Evolutionary conservation across 2,329 filamentous ascomycete genomes (phyloP).

Genomic region (Elsinoe arachidis): DNA sequence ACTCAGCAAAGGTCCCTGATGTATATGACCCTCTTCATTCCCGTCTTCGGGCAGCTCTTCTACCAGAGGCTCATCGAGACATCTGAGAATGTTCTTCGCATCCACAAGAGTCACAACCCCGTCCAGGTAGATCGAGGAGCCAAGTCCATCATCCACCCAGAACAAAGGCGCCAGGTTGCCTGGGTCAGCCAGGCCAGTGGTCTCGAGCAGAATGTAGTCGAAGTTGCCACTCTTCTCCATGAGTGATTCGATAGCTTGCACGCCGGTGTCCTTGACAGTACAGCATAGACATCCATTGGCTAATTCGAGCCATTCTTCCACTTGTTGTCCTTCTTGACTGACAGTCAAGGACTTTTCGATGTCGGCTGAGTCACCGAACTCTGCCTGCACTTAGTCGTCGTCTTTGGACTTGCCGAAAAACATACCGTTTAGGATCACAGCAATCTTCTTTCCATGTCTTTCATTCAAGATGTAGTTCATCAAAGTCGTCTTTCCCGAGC

Average conservation of each 20-base stretch:
- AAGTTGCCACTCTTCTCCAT: conserved; percentile 93
- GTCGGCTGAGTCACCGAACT: conserved; percentile 54
- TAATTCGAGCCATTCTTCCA: conserved; percentile 91
- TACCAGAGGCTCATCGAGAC: conserved; percentile 57
- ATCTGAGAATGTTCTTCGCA: conserved; percentile 80
- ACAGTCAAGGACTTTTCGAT: conserved; percentile 95
- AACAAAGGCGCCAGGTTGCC: conserved; percentile 93
- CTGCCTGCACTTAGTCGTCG: conserved; percentile 16
- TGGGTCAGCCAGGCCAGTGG: conserved; percentile 87
- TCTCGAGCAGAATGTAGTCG: conserved; percentile 96
- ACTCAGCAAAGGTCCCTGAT: conserved; percentile 63
- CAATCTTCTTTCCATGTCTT: conserved; percentile 94
- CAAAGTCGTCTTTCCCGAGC: conserved; percentile 89
- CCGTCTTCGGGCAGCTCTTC: conserved; percentile 21
- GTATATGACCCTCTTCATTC: conserved; percentile 40
- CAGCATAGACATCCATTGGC: conserved; percentile 97
- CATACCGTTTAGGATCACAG: conserved; percentile 85
- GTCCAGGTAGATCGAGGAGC: conserved; percentile 91
- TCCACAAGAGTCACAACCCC: conserved; percentile 95
- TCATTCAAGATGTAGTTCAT: conserved; percentile 94
- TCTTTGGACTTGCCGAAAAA: not conserved
- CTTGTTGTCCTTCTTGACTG: conserved; percentile 65
- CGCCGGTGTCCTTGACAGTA: conserved; percentile 90
- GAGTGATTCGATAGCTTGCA: conserved; percentile 87
- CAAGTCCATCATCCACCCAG: conserved; percentile 94